Percentiles rank a stretch among this genome's conserved stretches.
These are phyloP conservation scores for Bassia scoparia DNA, from an alignment of 148 eudicot species.

Conservation along the genomic window DNA sequence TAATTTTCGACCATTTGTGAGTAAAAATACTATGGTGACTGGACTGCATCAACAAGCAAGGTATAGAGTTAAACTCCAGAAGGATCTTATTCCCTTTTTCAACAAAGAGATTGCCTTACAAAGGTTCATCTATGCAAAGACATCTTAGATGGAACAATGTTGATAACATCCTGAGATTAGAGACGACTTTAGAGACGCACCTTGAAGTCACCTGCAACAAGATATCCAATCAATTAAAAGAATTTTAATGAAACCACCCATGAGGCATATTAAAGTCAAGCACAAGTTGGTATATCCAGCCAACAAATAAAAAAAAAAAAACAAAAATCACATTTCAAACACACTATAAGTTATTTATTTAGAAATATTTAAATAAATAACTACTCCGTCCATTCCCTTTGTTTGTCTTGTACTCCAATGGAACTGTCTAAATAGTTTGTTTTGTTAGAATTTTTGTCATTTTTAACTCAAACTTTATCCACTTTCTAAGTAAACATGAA, in stretches of 20 bases:
- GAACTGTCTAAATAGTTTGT: no score
- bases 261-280: neutral
- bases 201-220: conserved; percentile 8
- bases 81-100: neutral
- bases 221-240: neutral
- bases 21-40: neutral
- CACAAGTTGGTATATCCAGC: neutral
- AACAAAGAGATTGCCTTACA: neutral
- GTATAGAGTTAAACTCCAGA: neutral
- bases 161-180: neutral
- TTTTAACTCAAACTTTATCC: no score
- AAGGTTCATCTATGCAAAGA: neutral
- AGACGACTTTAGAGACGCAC: neutral
- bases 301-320: no score
- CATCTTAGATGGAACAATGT: neutral
- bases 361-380: no score
- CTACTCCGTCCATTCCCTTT: no score
- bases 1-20: no score
- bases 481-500: no score
- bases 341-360: no score
- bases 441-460: no score
- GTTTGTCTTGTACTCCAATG: no score
- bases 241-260: neutral
- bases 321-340: no score
- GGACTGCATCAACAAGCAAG: neutral